Evolutionary conservation across 768 basidiomycete species (phyloP).

Genomic region (Wakefieldia striispora): DNA sequence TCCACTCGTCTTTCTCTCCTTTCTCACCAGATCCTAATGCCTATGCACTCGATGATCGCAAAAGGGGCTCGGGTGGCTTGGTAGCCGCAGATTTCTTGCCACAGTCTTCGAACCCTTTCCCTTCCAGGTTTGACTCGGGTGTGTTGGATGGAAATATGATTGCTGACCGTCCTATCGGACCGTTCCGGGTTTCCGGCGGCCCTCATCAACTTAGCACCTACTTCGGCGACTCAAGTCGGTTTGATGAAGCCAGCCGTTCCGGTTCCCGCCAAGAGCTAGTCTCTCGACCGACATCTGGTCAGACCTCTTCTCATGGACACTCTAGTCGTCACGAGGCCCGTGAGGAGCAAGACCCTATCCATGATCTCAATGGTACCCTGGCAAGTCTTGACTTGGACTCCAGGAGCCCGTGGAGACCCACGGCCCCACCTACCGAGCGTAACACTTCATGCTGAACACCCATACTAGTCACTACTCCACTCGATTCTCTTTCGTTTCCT

Average conservation of each 20-base stretch:
- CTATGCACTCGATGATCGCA: constrained; percentile 34
- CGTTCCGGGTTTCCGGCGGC: constrained; percentile 43
- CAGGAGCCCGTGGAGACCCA: constrained; percentile 34
- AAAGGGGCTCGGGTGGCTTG: constrained; percentile 36
- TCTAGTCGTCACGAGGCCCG: constrained; percentile 22
- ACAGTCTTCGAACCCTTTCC: constrained; percentile 49
- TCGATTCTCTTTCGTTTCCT: constrained; percentile 6
- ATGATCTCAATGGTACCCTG: constrained; percentile 73
- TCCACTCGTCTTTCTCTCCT: constrained; percentile 54
- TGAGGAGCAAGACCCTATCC: constrained; percentile 52
- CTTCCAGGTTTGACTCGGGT: constrained; percentile 45
- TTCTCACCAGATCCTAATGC: constrained; percentile 76
- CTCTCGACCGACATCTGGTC: constrained; percentile 54
- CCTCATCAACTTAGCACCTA: constrained; percentile 46
- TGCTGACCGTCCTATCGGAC: constrained; percentile 40
- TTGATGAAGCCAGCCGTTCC: constrained; percentile 40
- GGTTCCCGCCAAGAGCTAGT: constrained; percentile 47
- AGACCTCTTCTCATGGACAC: constrained; percentile 29
- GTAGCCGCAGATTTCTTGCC: constrained; percentile 42
- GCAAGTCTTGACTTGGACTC: constrained; percentile 69
- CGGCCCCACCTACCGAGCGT: constrained; percentile 19
- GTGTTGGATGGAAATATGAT: constrained; percentile 37
- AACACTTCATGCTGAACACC: constrained; percentile 18
- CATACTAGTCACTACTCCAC: constrained; percentile 8
- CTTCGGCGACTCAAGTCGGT: constrained; percentile 40